A percentile compares a stretch with the other conserved stretches of the same genome.
These are phyloP conservation scores for Erodium chrysanthum DNA, from an alignment of 441 rosid genomes.

Conservation along the genomic window DNA sequence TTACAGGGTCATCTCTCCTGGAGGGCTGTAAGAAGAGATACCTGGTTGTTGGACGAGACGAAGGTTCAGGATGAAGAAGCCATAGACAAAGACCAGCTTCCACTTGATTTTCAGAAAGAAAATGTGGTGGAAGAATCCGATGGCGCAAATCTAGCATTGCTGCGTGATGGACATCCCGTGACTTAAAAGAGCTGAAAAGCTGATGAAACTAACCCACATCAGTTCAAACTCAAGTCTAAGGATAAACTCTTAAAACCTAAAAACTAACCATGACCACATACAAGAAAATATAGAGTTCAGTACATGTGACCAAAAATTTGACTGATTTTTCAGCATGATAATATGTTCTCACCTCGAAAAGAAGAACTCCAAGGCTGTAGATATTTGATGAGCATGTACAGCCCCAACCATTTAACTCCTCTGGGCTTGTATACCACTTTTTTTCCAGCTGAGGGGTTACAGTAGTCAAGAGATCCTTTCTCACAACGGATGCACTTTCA, in stretches of 20 bases:
- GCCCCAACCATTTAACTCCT: slow-evolving; percentile 47
- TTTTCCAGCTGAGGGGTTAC: slow-evolving; percentile 50
- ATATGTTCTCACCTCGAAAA: slow-evolving; percentile 57
- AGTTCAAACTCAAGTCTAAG: slow-evolving; percentile 2
- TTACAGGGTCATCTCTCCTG: neutral
- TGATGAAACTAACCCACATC: slow-evolving; percentile 30
- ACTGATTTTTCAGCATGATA: slow-evolving; percentile 14
- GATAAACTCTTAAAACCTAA: neutral
- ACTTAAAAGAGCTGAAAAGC: slow-evolving; percentile 66
- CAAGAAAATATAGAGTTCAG: neutral
- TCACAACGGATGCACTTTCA: slow-evolving; percentile 22
- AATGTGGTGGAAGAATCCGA: slow-evolving; percentile 78
- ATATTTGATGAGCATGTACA: slow-evolving; percentile 56
- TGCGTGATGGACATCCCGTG: slow-evolving; percentile 48
- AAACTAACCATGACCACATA: neutral
- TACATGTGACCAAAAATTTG: neutral
- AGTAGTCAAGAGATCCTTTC: slow-evolving; percentile 22
- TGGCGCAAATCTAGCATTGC: slow-evolving; percentile 71
- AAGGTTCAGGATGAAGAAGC: slow-evolving; percentile 85
- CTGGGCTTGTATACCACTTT: slow-evolving; percentile 85
- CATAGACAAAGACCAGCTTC: slow-evolving; percentile 92
- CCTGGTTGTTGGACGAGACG: slow-evolving; percentile 82
- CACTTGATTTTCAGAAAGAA: slow-evolving; percentile 74
- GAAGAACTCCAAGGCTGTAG: slow-evolving; percentile 76
- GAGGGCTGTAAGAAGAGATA: slow-evolving; percentile 15